Percentiles rank a stretch among this genome's conserved stretches.
These are phyloP conservation scores for Xylariaceae sp. DNA, from an alignment of 2,329 filamentous ascomycete species.

Conservation along the genomic window DNA sequence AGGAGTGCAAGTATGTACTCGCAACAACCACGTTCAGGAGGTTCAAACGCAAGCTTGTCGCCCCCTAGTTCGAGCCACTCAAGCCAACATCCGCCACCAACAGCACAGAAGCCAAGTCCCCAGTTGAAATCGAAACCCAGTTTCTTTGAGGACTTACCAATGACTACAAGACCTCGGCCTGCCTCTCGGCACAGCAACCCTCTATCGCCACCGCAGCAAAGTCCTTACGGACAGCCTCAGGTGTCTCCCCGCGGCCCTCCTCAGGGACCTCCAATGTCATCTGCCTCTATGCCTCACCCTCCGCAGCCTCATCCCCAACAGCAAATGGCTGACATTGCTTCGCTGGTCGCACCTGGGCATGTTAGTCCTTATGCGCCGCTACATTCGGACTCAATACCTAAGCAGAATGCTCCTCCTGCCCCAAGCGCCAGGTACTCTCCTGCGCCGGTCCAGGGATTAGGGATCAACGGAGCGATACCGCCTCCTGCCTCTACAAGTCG, in stretches of 20 bases:
- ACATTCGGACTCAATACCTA: constrained; percentile 38
- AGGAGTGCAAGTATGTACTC: constrained; percentile 64
- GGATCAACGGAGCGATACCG: constrained; percentile 42
- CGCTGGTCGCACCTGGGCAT: constrained; percentile 57
- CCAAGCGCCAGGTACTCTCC: constrained; percentile 62
- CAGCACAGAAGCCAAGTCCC: constrained; percentile 39
- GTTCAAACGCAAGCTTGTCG: constrained; percentile 32
- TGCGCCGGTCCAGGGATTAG: constrained; percentile 48
- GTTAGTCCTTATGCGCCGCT: constrained; percentile 57
- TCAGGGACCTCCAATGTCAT: constrained; percentile 27
- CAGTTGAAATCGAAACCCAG: constrained; percentile 49
- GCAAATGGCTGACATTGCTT: constrained; percentile 35
- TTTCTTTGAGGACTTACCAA: constrained; percentile 80
- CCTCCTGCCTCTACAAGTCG: constrained; percentile 47
- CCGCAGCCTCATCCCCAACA: constrained; percentile 27
- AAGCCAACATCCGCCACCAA: constrained; percentile 36
- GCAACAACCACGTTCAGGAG: constrained; percentile 31
- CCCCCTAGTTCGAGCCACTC: constrained; percentile 44
- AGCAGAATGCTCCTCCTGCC: constrained; percentile 39
- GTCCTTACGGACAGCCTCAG: constrained; percentile 40
- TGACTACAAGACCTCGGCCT: constrained; percentile 63
- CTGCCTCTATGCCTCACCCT: constrained; percentile 21
- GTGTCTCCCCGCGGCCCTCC: constrained; percentile 35
- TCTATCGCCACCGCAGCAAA: constrained; percentile 47
- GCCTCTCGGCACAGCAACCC: constrained; percentile 56